A percentile compares a stretch with the other conserved stretches of the same genome.
These are phyloP conservation scores for Backusella parvicylindrica DNA, from an alignment of 192 early-diverging fungal species.

Conservation along the genomic window DNA sequence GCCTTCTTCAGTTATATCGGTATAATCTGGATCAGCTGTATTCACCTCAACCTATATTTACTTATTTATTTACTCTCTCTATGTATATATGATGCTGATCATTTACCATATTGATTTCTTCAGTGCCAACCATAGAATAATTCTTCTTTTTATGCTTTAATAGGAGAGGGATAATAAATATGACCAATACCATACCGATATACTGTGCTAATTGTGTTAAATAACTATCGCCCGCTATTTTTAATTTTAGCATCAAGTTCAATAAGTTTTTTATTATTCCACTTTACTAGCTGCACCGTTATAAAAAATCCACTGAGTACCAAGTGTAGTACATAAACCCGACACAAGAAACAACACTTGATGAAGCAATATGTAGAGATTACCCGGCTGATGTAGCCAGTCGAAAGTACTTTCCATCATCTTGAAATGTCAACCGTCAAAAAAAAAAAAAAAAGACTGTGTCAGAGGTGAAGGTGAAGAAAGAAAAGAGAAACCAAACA, in stretches of 20 bases:
- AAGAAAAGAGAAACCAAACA: not conserved
- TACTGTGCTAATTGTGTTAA: constrained; percentile 30
- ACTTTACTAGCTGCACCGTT: constrained; percentile 58
- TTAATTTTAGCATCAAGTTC: not conserved
- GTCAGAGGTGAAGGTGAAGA: not conserved
- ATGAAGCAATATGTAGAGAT: constrained; percentile 26
- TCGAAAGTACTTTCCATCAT: not conserved
- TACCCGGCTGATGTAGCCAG: not conserved
- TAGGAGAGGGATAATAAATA: constrained; percentile 34
- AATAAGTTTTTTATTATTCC: not conserved
- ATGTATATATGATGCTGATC: not conserved
- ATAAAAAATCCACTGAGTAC: constrained; percentile 55
- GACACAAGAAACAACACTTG: constrained; percentile 47
- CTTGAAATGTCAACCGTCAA: not conserved
- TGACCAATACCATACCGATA: constrained; percentile 39
- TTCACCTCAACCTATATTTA: constrained; percentile 11
- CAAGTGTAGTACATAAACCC: constrained; percentile 51
- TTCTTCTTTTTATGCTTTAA: constrained; percentile 7
- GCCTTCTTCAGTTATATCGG: constrained; percentile 25
- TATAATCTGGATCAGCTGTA: constrained; percentile 16
- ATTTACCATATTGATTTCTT: constrained; percentile 8
- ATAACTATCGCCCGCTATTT: constrained; percentile 31
- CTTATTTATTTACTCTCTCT: not conserved
- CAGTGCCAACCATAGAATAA: constrained; percentile 6
- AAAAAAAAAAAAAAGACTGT: not conserved